phyloP scores from a whole-genome alignment of 805 yeast species.

The Candida anglica region DNA sequence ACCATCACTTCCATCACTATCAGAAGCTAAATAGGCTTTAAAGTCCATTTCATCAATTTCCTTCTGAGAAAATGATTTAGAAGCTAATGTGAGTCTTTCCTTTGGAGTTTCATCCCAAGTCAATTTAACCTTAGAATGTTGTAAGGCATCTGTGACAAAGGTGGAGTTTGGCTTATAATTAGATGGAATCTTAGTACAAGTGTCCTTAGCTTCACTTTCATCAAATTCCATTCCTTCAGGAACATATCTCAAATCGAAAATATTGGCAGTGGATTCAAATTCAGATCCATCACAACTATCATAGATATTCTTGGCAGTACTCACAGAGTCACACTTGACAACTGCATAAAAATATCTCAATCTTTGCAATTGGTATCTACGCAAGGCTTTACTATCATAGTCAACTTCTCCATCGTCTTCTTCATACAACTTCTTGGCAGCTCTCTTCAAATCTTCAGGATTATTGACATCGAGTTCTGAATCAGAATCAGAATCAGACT shows the following conservation, averaged over 20 bases:
- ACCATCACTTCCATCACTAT: constrained; percentile 25
- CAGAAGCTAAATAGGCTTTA: constrained; percentile 80
- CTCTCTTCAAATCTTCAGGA: constrained; percentile 48
- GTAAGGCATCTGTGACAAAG: constrained; percentile 92
- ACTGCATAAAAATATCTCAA: constrained; percentile 91
- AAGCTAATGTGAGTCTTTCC: constrained; percentile 72
- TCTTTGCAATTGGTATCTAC: constrained; percentile 90
- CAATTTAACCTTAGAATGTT: constrained; percentile 91
- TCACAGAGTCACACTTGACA: constrained; percentile 71
- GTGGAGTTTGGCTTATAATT: constrained; percentile 69
- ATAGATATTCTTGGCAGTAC: constrained; percentile 72
- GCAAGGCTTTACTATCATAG: constrained; percentile 76
- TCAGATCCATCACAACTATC: constrained; percentile 92
- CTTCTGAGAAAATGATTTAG: constrained; percentile 79
- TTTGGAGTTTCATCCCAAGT: constrained; percentile 99
- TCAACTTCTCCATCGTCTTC: constrained; percentile 82
- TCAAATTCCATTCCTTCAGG: constrained; percentile 89
- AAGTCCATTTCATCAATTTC: constrained; percentile 90
- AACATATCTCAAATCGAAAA: constrained; percentile 86
- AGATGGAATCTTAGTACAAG: constrained; percentile 67
- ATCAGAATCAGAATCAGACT: constrained; percentile 24
- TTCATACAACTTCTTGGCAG: constrained; percentile 67
- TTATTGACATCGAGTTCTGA: constrained; percentile 43
- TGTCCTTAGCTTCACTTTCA: constrained; percentile 71
- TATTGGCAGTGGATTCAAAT: constrained; percentile 91